Percentiles rank a stretch among this genome's conserved stretches.
phyloP scores from a whole-genome alignment of 768 basidiomycete genomes.

The Lenzites betulinus region DNA sequence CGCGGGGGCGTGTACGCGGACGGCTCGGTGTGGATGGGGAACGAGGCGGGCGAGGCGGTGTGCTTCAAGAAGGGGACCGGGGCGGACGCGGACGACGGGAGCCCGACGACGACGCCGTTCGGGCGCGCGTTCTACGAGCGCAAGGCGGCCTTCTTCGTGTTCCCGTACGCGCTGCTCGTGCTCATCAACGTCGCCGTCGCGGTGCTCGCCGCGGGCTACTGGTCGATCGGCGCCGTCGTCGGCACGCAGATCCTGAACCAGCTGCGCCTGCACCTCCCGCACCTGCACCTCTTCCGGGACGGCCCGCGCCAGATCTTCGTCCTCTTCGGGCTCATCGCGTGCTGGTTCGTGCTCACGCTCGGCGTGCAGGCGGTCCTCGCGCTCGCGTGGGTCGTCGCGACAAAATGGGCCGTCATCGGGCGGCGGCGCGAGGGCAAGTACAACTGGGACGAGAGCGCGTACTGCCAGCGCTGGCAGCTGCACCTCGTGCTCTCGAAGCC shows the following conservation, averaged over 20 bases:
- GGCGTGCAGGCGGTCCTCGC: conserved; percentile 42
- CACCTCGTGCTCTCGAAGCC: conserved; percentile 43
- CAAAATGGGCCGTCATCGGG: conserved; percentile 48
- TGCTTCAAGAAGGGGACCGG: conserved; percentile 22
- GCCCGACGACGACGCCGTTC: conserved; percentile 41
- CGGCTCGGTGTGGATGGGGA: conserved; percentile 51
- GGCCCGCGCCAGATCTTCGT: conserved; percentile 43
- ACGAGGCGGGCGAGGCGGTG: conserved; percentile 42
- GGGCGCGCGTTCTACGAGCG: conserved; percentile 46
- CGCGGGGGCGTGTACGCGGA: conserved; percentile 43
- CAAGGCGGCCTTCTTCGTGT: conserved; percentile 43
- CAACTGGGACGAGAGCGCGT: conserved; percentile 50
- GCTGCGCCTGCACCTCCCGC: conserved; percentile 35
- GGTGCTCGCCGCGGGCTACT: conserved; percentile 42
- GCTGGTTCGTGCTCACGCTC: conserved; percentile 42
- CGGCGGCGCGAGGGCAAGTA: conserved; percentile 41
- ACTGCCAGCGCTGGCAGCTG: conserved; percentile 52
- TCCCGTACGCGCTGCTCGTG: conserved; percentile 42
- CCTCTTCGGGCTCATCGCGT: conserved; percentile 42
- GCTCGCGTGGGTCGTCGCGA: conserved; percentile 42
- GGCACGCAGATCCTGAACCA: conserved; percentile 45
- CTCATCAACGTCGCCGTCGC: conserved; percentile 42
- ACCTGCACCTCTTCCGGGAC: conserved; percentile 38
- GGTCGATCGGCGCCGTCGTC: conserved; percentile 44
- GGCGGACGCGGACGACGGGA: conserved; percentile 12